phyloP scores from a whole-genome alignment of 2,329 filamentous ascomycete species.

The Whalleya microplaca region DNA sequence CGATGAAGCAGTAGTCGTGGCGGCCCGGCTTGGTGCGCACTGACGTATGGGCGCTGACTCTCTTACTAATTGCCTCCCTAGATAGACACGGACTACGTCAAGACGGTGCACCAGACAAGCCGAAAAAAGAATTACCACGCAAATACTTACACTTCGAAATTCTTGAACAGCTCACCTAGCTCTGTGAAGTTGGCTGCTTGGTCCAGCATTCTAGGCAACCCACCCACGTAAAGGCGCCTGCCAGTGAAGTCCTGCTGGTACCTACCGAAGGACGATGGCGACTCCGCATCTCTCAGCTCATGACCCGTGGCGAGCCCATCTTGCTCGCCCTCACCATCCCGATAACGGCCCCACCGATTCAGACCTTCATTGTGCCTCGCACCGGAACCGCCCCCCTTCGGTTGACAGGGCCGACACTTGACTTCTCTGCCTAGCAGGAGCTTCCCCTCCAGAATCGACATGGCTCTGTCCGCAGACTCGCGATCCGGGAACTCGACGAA shows the following conservation, averaged over 20 bases:
- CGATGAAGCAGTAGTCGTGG: conserved; percentile 69
- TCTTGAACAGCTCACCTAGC: conserved; percentile 51
- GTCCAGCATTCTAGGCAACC: conserved; percentile 52
- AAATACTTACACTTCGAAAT: conserved; percentile 46
- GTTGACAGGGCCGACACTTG: conserved; percentile 67
- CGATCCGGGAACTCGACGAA: conserved; percentile 68
- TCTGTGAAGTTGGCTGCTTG: conserved; percentile 51
- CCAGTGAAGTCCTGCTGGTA: conserved; percentile 32
- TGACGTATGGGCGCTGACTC: conserved; percentile 62
- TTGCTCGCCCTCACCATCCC: conserved; percentile 3
- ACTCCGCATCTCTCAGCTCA: conserved; percentile 30
- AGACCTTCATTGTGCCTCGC: conserved; percentile 34
- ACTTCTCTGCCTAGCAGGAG: conserved; percentile 61
- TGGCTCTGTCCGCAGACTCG: conserved; percentile 60
- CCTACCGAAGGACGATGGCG: conserved; percentile 14
- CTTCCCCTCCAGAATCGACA: conserved; percentile 58
- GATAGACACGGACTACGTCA: not conserved
- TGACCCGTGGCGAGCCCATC: not conserved
- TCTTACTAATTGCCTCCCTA: conserved; percentile 48
- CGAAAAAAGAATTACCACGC: not conserved
- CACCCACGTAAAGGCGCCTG: conserved; percentile 54
- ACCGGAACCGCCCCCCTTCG: conserved; percentile 44
- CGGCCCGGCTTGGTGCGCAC: conserved; percentile 56
- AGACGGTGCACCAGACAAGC: not conserved
- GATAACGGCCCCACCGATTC: conserved; percentile 49